Evolutionary conservation across 2,329 filamentous ascomycete species (phyloP), one percentile per base, ranked within the genome.

Genomic region (Zymoseptoria passerinii): DNA sequence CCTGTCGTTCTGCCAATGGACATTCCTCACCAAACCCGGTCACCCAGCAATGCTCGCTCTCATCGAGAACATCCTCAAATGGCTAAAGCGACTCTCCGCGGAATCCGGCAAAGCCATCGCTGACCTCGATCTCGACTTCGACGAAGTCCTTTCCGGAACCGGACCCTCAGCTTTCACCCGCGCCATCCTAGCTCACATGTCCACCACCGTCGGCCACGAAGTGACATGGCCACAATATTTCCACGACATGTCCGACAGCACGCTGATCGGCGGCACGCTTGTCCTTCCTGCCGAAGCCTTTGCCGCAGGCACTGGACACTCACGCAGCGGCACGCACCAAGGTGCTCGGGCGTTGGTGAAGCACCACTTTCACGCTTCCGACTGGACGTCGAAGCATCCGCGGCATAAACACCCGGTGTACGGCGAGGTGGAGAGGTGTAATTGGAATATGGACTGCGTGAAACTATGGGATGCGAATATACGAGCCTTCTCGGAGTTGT

Each of bases 1-100:
- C 19, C 76, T 78, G 62, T 88, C 85, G 0, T 89, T 89, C 68
- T 88, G 85, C 68, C 86, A 89, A 67, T 89, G 86, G 86, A 88
- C 86, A 0, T 87, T 89, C 65, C 84, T 87, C 74, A 82, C 81
- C 64, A 87, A 87, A 67, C 85, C 86, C 1, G 76, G 78, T 16
- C 79, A 84, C 27, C 83, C 84, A 1, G 83, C 88, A 55, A 87
- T 89, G 84, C 76, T 88, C 70, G 75, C 76, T 27, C 77, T 89
- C 1, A 80, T 89, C 51, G 83, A 88, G 67, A 82, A 85, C 65
- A 88, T 88, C 67, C 79, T 88, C 71, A 68, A 73, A 1, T 88
- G 85, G 86, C 75, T 88, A 51, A 78, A 81, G 35, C 78, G 78
- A 0, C 77, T 87, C 2, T 79, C 85, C 1, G 73, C 73, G 51